Conservation (phyloP, 2,329 filamentous ascomycete species). For the Plectosphaerella cucumerina region DNA sequence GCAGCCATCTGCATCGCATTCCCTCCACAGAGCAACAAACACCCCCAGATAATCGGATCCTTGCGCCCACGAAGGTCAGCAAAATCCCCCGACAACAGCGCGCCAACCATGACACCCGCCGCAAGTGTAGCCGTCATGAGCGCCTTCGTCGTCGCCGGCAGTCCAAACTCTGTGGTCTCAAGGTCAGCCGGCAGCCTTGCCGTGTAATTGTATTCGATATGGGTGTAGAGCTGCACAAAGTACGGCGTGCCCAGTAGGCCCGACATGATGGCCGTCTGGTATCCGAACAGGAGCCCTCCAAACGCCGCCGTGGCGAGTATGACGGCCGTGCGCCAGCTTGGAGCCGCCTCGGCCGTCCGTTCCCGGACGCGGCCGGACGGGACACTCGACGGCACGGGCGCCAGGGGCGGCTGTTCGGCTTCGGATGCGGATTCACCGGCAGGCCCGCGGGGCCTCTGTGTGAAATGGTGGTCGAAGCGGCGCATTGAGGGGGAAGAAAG, state of each 20-base stretch:
- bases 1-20: conserved; percentile 56
- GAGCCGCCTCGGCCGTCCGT: conserved; percentile 44
- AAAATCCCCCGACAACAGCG: conserved; percentile 61
- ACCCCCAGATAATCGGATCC: conserved; percentile 55
- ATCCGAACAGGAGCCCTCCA: conserved; percentile 57
- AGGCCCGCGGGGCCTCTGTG: no score
- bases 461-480: no score
- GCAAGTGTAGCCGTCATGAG: conserved; percentile 65
- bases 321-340: conserved; percentile 55
- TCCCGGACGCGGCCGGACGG: no score
- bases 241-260: conserved; percentile 35
- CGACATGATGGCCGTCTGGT: conserved; percentile 55
- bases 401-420: no score
- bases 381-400: no score
- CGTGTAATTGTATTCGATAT: conserved; percentile 23
- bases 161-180: conserved; percentile 10
- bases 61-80: conserved; percentile 61
- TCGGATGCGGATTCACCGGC: no score
- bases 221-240: conserved; percentile 36
- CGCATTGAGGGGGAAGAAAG: no score
- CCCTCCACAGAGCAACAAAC: conserved; percentile 54
- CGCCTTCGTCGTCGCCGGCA: conserved; percentile 20
- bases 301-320: conserved; percentile 59
- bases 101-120: conserved; percentile 59
- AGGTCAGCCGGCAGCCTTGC: conserved; percentile 16